Evolutionary conservation across 371 early-diverging fungal species (phyloP).

Genomic region (Vairimorpha ceranae): DNA sequence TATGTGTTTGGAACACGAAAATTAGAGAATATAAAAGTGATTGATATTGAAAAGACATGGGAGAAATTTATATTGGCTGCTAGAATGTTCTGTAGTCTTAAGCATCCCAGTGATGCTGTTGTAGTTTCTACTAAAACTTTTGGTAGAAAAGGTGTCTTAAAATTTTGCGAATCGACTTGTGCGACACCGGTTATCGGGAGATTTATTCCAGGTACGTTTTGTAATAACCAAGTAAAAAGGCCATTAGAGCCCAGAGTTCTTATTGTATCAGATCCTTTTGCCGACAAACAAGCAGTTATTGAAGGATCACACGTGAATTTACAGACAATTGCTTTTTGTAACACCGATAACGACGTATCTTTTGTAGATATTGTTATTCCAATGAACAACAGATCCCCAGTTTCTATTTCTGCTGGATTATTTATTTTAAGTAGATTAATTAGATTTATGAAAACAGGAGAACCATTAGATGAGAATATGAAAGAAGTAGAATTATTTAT

Average conservation of each 20-base stretch:
- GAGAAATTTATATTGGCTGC: slow-evolving; percentile 97
- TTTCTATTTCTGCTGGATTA: slow-evolving; percentile 88
- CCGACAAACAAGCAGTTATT: slow-evolving; percentile 91
- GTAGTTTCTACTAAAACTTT: slow-evolving; percentile 87
- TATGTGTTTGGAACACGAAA: slow-evolving; percentile 56
- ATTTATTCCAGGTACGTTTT: slow-evolving; percentile 99
- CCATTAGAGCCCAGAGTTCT: slow-evolving; percentile 94
- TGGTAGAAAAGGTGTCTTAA: slow-evolving; percentile 93
- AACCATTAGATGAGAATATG: slow-evolving; percentile 55
- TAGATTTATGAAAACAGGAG: slow-evolving; percentile 82
- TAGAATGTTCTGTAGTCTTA: slow-evolving; percentile 79
- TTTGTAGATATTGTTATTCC: slow-evolving; percentile 97
- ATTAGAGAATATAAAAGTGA: slow-evolving; percentile 66
- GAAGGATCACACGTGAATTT: slow-evolving; percentile 98
- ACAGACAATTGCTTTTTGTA: slow-evolving; percentile 92
- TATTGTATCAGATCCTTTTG: slow-evolving; percentile 88
- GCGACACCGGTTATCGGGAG: slow-evolving; percentile 91
- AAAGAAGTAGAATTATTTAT: slow-evolving; percentile 62
- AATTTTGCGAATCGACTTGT: slow-evolving; percentile 90
- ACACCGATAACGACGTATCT: slow-evolving; percentile 82
- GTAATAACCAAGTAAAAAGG: slow-evolving; percentile 92
- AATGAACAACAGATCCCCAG: slow-evolving; percentile 94
- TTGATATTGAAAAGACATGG: slow-evolving; percentile 95
- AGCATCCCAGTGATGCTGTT: slow-evolving; percentile 84
- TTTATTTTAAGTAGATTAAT: slow-evolving; percentile 93